Evolutionary conservation across 225 moss, liverwort and hornwort species (phyloP).

Genomic region (Asterella californica): DNA sequence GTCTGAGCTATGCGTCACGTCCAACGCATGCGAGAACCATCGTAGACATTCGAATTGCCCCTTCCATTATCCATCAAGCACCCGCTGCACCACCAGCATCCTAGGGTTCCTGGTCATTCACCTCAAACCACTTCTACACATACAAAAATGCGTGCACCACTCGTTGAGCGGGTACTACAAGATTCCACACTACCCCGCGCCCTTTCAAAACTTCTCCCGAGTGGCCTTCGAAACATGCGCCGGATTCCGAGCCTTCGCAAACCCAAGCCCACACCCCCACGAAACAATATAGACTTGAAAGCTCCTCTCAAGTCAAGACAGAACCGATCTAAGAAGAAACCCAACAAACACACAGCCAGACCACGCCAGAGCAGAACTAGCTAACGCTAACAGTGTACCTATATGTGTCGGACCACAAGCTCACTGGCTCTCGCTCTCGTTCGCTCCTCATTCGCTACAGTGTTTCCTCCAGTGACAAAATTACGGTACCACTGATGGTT

Average conservation of each 20-base stretch:
- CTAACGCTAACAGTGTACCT: background rate
- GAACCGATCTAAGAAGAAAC: background rate
- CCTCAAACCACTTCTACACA: background rate
- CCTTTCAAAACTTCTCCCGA: constrained; percentile 1
- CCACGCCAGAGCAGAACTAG: background rate
- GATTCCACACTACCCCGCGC: background rate
- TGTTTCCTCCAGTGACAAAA: background rate
- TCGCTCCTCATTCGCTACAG: constrained; percentile 1
- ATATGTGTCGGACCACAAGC: background rate
- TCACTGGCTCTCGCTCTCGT: background rate
- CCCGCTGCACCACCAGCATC: background rate
- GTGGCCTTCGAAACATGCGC: constrained; percentile 7
- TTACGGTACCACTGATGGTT: too few relatives aligned
- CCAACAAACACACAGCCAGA: background rate
- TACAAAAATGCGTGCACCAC: background rate
- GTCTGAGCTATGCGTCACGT: background rate
- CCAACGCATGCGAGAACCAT: background rate
- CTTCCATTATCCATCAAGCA: constrained; percentile 5
- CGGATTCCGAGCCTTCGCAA: background rate
- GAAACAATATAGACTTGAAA: background rate
- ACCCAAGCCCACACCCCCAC: background rate
- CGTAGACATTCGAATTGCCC: constrained; percentile 5
- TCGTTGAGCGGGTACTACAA: constrained; percentile 3
- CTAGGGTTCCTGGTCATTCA: constrained; percentile 13
- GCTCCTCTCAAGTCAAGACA: background rate